These are phyloP conservation scores for Moesziomyces sp. DNA, from an alignment of 1,284 basidiomycete genomes.

Conservation along the genomic window DNA sequence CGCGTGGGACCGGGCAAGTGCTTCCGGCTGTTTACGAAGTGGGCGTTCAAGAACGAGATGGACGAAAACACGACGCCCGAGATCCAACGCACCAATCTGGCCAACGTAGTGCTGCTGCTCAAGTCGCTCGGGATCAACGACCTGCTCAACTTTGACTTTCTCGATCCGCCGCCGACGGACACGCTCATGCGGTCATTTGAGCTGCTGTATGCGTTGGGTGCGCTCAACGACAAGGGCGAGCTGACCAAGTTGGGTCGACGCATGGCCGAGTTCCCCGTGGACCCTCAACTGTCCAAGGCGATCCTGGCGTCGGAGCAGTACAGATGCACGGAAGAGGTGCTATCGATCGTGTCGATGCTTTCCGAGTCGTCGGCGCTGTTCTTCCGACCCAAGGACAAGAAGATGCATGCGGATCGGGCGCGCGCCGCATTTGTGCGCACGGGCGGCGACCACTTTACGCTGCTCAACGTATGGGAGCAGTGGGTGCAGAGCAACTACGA, in stretches of 20 bases:
- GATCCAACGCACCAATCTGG: constrained; percentile 72
- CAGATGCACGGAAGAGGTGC: constrained; percentile 93
- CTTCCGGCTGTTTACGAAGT: constrained; percentile 82
- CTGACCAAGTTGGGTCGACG: constrained; percentile 92
- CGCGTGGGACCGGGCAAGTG: constrained; percentile 98
- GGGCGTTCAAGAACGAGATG: constrained; percentile 75
- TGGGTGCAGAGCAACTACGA: constrained; percentile 98
- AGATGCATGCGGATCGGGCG: constrained; percentile 79
- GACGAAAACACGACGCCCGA: constrained; percentile 75
- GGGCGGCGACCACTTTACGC: constrained; percentile 97
- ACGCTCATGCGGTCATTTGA: constrained; percentile 96
- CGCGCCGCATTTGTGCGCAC: constrained; percentile 89
- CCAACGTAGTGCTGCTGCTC: constrained; percentile 74
- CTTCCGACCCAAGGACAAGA: constrained; percentile 91
- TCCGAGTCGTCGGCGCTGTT: constrained; percentile 94
- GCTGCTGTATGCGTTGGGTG: constrained; percentile 92
- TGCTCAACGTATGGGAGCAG: constrained; percentile 97
- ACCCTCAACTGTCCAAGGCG: constrained; percentile 95
- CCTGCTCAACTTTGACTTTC: constrained; percentile 75
- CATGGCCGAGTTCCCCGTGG: constrained; percentile 99
- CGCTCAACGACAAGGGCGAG: constrained; percentile 94
- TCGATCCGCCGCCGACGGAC: constrained; percentile 84
- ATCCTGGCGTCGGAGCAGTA: constrained; percentile 96
- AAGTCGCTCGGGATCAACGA: constrained; percentile 76
- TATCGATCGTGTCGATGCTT: constrained; percentile 97